Conservation (phyloP, 768 basidiomycete species). For the Mycena floridula region DNA sequence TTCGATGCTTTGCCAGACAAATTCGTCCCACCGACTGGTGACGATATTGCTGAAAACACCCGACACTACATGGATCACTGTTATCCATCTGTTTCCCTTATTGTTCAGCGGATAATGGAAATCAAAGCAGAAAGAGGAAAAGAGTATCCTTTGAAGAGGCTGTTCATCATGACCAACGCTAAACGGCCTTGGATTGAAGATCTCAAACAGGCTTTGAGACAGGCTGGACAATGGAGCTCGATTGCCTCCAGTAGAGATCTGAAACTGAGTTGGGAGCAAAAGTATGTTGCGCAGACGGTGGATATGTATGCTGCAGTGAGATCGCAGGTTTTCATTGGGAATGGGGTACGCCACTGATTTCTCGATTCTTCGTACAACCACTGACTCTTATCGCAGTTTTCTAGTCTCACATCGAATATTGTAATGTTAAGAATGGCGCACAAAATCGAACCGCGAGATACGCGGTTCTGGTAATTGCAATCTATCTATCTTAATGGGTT, state of each 20-base stretch:
- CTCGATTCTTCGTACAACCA: background rate
- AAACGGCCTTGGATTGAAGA: slow-evolving; percentile 41
- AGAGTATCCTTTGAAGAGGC: slow-evolving; percentile 29
- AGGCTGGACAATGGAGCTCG: slow-evolving; percentile 34
- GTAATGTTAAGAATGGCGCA: slow-evolving; percentile 29
- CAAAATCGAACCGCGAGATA: slow-evolving; percentile 18
- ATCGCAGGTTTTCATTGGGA: slow-evolving; percentile 56
- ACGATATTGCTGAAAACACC: slow-evolving; percentile 4
- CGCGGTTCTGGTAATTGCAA: slow-evolving; percentile 24
- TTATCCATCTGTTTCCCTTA: slow-evolving; percentile 43
- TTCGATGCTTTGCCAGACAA: slow-evolving; percentile 45
- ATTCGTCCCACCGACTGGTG: slow-evolving; percentile 18
- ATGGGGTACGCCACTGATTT: slow-evolving; percentile 38
- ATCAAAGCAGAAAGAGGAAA: slow-evolving; percentile 10
- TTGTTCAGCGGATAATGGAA: slow-evolving; percentile 32
- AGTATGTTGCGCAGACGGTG: slow-evolving; percentile 49
- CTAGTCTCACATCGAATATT: slow-evolving; percentile 34
- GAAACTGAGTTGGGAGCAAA: slow-evolving; percentile 44
- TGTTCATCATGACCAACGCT: slow-evolving; percentile 68
- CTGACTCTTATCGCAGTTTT: slow-evolving; percentile 21
- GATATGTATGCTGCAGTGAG: slow-evolving; percentile 66
- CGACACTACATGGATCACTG: slow-evolving; percentile 40
- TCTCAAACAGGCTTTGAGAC: slow-evolving; percentile 32
- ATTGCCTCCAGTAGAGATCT: slow-evolving; percentile 53
- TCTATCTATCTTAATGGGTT: no score